phyloP scores from a whole-genome alignment of 805 yeast genomes.

The Yamadazyma nakazawae region DNA sequence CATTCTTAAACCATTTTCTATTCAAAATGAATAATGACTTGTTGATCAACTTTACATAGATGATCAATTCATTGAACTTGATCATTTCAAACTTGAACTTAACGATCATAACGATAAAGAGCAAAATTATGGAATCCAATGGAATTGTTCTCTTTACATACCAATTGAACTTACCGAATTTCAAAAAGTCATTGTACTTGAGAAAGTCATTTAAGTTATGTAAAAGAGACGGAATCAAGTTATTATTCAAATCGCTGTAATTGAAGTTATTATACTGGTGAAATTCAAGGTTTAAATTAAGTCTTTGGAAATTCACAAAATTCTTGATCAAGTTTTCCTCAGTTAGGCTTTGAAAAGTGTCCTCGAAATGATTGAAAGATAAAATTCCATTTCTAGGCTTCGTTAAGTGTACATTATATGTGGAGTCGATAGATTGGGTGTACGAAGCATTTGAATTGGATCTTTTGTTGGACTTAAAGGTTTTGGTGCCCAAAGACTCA shows the following conservation, averaged over 20 bases:
- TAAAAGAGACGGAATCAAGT: slow-evolving; percentile 53
- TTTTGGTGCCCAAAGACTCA: neutral
- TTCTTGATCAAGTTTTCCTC: slow-evolving; percentile 40
- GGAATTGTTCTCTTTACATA: slow-evolving; percentile 60
- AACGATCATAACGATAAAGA: slow-evolving; percentile 50
- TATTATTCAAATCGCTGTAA: slow-evolving; percentile 50
- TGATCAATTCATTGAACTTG: slow-evolving; percentile 32
- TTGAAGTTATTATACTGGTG: slow-evolving; percentile 40
- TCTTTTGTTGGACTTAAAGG: neutral
- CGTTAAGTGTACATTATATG: slow-evolving; percentile 13
- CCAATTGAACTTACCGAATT: slow-evolving; percentile 58
- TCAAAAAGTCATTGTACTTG: slow-evolving; percentile 49
- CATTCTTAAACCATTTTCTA: slow-evolving; percentile 45
- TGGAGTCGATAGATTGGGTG: slow-evolving; percentile 3
- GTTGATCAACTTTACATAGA: slow-evolving; percentile 39
- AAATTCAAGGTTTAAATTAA: slow-evolving; percentile 29
- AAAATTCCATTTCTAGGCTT: slow-evolving; percentile 24
- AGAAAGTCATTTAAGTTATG: slow-evolving; percentile 56
- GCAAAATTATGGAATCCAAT: slow-evolving; percentile 52
- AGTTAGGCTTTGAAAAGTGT: slow-evolving; percentile 36
- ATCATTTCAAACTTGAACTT: slow-evolving; percentile 46
- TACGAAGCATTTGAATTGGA: slow-evolving; percentile 6
- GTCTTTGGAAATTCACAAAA: slow-evolving; percentile 24
- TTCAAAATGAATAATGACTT: slow-evolving; percentile 41
- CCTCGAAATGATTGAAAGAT: slow-evolving; percentile 36